Base-by-base conservation (phyloP, 306 rosid genomes). In the Rubus parviflorus region DNA sequence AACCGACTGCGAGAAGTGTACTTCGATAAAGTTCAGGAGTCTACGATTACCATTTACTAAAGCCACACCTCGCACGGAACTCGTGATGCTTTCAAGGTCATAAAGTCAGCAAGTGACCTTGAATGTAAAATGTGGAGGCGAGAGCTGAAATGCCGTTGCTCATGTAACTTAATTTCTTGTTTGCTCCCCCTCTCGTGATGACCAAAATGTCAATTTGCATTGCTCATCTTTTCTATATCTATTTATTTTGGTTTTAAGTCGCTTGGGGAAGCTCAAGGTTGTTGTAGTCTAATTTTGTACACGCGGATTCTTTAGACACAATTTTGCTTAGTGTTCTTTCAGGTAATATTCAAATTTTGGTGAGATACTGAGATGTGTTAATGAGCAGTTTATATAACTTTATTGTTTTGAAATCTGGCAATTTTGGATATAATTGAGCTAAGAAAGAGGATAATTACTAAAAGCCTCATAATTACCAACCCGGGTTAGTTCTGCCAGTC, bases 1-100 rank as follows among this genome's bases (percentile, higher is more conserved):
- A 90, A 77, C 90, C 91, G 74, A 87, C 83, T n/a, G 74, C 85
- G 52, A 83, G 88, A 86, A 87, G 85, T 63, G 83, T 65, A 75
- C 22, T 42, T 45, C 86, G 86, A 69, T 91, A 84, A 85, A 67
- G 60, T 6, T 14, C 4, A 6, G 69, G 30, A 51, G 68, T 46
- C 69, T 72, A 48, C 15, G 4, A 15, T 22, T 57, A 45, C 30
- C 53, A 15, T 72, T 43, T 70, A 64, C 69, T 8, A 22, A 51
- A 16, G 77, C 69, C 45, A 2, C 56, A 10, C 73, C 76, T 49
- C 57, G 17, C 7, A 19, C 42, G 51, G 68, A 70, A 11, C 73
- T 19, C 61, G n/a, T 76, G 77, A 63, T 43, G 17, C 56, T 23
- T 57, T 43, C 54, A 74, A 23, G 68, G 56, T 57, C 77, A 22